Conservation (phyloP, 2,329 filamentous ascomycete genomes). For the Ascosphaera apis region DNA sequence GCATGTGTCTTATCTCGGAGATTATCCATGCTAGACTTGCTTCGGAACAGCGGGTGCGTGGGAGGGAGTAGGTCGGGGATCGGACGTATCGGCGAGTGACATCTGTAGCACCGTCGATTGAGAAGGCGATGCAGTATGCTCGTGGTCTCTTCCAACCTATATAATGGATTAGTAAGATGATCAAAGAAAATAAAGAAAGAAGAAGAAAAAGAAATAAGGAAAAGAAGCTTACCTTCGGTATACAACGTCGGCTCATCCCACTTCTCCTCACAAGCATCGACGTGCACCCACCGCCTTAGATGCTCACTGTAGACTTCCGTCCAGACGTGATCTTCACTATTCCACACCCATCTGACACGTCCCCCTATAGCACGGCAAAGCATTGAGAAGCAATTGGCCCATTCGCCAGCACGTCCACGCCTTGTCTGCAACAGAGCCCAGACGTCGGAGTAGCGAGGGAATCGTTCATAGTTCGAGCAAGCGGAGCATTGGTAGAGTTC, state of each 20-base stretch:
- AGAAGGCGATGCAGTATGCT: constrained; percentile 93
- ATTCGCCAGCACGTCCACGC: constrained; percentile 74
- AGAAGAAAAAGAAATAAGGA: too few relatives aligned
- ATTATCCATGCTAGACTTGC: constrained; percentile 79
- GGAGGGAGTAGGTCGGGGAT: constrained; percentile 35
- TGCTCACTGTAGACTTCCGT: constrained; percentile 93
- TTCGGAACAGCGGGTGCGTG: constrained; percentile 61
- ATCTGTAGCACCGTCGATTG: constrained; percentile 55
- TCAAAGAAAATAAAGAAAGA: constrained; percentile 1
- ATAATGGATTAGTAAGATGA: constrained; percentile 2
- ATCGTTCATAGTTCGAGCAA: constrained; percentile 65
- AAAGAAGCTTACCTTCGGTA: constrained; percentile 41
- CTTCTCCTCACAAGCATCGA: constrained; percentile 79
- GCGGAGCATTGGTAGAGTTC: constrained; percentile 75
- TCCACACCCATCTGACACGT: constrained; percentile 93
- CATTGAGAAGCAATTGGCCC: constrained; percentile 98
- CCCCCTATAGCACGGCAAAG: constrained; percentile 80
- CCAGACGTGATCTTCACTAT: constrained; percentile 92
- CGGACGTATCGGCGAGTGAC: constrained; percentile 43
- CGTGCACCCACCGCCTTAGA: constrained; percentile 85
- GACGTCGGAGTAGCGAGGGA: constrained; percentile 84
- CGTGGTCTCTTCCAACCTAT: constrained; percentile 82
- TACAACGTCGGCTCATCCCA: constrained; percentile 92
- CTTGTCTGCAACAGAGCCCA: constrained; percentile 77
- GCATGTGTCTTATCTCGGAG: constrained; percentile 69